Conservation (phyloP, 2,329 filamentous ascomycete genomes). For the Penicillium concentricum region DNA sequence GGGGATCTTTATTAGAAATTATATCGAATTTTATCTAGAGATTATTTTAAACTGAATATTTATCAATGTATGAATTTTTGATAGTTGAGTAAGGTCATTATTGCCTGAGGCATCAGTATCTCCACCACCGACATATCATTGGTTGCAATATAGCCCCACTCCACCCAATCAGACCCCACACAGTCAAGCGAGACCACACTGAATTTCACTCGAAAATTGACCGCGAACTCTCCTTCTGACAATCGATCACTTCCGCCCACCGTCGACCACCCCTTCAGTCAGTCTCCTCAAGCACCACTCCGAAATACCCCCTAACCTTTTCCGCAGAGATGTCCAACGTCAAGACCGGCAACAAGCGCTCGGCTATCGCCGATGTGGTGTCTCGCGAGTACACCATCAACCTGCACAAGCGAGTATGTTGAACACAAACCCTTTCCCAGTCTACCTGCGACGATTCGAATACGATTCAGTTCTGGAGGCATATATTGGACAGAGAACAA, state of each 20-base stretch:
- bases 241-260: slow-evolving; percentile 40
- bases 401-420: slow-evolving; percentile 97
- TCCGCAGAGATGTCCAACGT: slow-evolving; percentile 63
- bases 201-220: slow-evolving; percentile 33
- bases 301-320: slow-evolving; percentile 12
- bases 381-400: slow-evolving; percentile 99
- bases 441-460: slow-evolving; percentile 23
- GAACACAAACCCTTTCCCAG: slow-evolving; percentile 23
- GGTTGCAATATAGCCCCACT: neutral
- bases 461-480: slow-evolving; percentile 25
- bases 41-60: neutral
- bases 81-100: neutral
- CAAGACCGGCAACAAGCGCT: slow-evolving; percentile 76
- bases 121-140: neutral
- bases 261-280: slow-evolving; percentile 41
- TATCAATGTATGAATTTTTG: neutral
- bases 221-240: slow-evolving; percentile 27
- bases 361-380: slow-evolving; percentile 98
- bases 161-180: slow-evolving; percentile 29
- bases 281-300: slow-evolving; percentile 20
- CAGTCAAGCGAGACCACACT: slow-evolving; percentile 41
- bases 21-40: neutral
- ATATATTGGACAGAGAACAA: slow-evolving; percentile 38
- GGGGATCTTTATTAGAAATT: neutral
- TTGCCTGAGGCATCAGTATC: slow-evolving; percentile 6